Evolutionary conservation across 805 yeast species (phyloP).

Genomic region (Schwanniomyces pseudopolymorphus): DNA sequence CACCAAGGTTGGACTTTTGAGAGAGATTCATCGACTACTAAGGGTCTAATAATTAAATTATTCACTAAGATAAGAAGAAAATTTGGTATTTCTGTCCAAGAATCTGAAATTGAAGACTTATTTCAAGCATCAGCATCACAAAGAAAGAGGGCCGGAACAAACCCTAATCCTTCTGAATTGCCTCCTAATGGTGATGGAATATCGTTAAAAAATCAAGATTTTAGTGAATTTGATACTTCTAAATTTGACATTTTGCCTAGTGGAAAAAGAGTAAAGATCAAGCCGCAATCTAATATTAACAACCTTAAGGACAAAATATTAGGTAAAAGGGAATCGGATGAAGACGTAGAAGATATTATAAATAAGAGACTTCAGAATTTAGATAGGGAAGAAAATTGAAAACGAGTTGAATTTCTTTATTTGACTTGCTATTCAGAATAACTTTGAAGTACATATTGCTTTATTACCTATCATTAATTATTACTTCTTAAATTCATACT

Average conservation of each 20-base stretch:
- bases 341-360: constrained; percentile 55
- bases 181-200: constrained; percentile 48
- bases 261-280: constrained; percentile 59
- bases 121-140: constrained; percentile 39
- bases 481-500: no score
- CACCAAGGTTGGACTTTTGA: constrained; percentile 77
- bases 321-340: constrained; percentile 26
- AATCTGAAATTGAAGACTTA: constrained; percentile 6
- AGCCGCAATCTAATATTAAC: constrained; percentile 15
- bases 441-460: not conserved
- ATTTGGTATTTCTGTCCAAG: constrained; percentile 9
- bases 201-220: constrained; percentile 24
- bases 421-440: not conserved
- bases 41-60: not conserved
- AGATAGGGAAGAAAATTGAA: constrained; percentile 3
- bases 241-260: constrained; percentile 68
- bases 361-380: constrained; percentile 39
- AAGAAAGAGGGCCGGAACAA: constrained; percentile 51
- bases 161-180: constrained; percentile 45
- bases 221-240: constrained; percentile 26
- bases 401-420: no score
- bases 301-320: constrained; percentile 40
- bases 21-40: constrained; percentile 37
- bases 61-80: constrained; percentile 17
- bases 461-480: no score